Conservation (phyloP, 495 filamentous ascomycete species). For the Neurospora sp. region DNA sequence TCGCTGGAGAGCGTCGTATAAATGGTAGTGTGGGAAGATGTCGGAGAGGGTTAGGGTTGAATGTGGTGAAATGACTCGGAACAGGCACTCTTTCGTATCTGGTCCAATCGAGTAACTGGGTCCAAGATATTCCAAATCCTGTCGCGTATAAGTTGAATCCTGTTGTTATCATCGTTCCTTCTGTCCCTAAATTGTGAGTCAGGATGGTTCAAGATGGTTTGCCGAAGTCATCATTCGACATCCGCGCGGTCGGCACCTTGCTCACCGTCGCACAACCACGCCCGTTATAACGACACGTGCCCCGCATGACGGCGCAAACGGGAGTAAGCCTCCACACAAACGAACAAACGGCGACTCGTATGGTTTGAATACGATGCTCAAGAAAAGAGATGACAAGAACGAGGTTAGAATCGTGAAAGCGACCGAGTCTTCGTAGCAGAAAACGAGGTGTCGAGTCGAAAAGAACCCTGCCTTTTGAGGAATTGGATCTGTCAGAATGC, state of each 20-base stretch:
- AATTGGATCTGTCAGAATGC: too few relatives aligned
- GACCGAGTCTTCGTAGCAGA: not conserved
- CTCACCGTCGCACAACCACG: not conserved
- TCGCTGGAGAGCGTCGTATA: not conserved
- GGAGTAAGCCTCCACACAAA: not conserved
- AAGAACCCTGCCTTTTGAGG: not conserved
- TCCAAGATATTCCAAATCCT: not conserved
- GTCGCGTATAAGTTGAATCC: not conserved
- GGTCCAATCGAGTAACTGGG: not conserved
- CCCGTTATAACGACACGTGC: not conserved
- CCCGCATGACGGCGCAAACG: not conserved
- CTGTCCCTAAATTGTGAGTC: too few relatives aligned
- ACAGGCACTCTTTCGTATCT: not conserved
- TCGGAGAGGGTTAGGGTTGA: not conserved
- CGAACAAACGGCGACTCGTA: not conserved
- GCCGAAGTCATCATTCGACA: too few relatives aligned
- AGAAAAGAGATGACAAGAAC: not conserved
- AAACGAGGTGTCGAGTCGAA: not conserved
- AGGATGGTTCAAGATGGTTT: too few relatives aligned
- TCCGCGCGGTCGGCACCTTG: not conserved
- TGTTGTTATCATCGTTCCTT: not conserved
- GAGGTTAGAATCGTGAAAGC: not conserved
- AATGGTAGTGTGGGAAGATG: not conserved
- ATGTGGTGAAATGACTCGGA: not conserved
- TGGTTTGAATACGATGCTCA: not conserved